These are phyloP conservation scores for Talaromyces sp. DNA, from an alignment of 2,329 filamentous ascomycete genomes.

Conservation along the genomic window DNA sequence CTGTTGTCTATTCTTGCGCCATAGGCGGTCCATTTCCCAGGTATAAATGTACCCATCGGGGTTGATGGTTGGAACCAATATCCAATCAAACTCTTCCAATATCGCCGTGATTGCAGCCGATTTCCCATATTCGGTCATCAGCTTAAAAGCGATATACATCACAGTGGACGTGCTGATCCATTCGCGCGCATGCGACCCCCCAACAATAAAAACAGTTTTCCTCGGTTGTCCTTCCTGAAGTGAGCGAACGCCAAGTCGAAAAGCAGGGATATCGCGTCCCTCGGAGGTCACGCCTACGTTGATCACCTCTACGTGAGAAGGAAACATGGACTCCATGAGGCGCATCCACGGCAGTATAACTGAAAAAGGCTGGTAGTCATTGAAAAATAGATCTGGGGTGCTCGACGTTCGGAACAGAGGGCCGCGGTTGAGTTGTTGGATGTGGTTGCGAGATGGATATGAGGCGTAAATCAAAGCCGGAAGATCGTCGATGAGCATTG, in stretches of 20 bases:
- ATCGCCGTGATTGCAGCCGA: constrained; percentile 64
- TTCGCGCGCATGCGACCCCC: constrained; percentile 87
- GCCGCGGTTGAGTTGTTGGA: constrained; percentile 21
- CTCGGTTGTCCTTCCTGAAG: constrained; percentile 45
- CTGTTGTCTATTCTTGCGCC: constrained; percentile 84
- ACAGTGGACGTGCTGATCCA: constrained; percentile 94
- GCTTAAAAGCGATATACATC: constrained; percentile 81
- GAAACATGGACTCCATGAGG: constrained; percentile 83
- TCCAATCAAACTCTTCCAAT: constrained; percentile 76
- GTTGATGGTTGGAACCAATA: constrained; percentile 85
- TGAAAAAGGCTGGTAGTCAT: constrained; percentile 81
- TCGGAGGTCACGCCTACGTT: constrained; percentile 82
- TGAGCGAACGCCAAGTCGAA: constrained; percentile 65
- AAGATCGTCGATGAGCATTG: constrained; percentile 73
- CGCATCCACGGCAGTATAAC: constrained; percentile 90
- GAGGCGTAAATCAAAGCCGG: constrained; percentile 71
- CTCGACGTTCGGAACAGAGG: constrained; percentile 27
- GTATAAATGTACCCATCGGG: constrained; percentile 93
- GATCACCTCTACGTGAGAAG: constrained; percentile 66
- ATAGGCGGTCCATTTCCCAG: constrained; percentile 85
- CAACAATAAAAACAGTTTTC: constrained; percentile 75
- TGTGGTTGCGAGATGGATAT: constrained; percentile 51
- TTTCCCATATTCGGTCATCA: constrained; percentile 80
- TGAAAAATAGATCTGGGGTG: constrained; percentile 71
- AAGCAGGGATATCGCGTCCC: constrained; percentile 75